A percentile compares a stretch with the other conserved stretches of the same genome.
Evolutionary conservation across 2,329 filamentous ascomycete genomes (phyloP).

Genomic region (Clarireedia paspali): DNA sequence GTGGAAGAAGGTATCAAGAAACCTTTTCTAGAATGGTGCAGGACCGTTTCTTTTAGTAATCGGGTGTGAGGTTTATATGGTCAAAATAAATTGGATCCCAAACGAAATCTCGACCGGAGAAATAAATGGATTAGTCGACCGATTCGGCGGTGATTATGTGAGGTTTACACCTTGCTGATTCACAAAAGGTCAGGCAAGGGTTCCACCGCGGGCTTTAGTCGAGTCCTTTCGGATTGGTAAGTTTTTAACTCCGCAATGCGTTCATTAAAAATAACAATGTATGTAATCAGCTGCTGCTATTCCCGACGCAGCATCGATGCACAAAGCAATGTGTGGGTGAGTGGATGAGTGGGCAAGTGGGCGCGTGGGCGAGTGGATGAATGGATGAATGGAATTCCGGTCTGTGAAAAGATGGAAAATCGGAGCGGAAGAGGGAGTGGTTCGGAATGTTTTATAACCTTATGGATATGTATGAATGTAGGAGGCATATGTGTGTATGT

Average conservation of each 20-base stretch:
- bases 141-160: slow-evolving; percentile 1
- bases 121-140: not conserved
- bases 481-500: not conserved
- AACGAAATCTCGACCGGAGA: not conserved
- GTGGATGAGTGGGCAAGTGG: not conserved
- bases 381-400: not conserved
- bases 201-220: not conserved
- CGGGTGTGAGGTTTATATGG: not conserved
- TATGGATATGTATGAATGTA: not conserved
- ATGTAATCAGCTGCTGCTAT: not conserved
- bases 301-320: not conserved
- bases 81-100: not conserved
- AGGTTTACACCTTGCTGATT: not conserved
- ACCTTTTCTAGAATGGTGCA: not conserved
- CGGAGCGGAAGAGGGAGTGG: not conserved
- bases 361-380: not conserved
- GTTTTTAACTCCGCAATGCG: not conserved
- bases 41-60: not conserved
- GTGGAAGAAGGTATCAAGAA: not conserved
- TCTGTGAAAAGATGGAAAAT: not conserved
- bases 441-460: not conserved
- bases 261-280: not conserved
- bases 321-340: not conserved
- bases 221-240: not conserved
- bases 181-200: not conserved